Conservation (phyloP, 768 basidiomycete species). For the Kwoniella dendrophila region DNA sequence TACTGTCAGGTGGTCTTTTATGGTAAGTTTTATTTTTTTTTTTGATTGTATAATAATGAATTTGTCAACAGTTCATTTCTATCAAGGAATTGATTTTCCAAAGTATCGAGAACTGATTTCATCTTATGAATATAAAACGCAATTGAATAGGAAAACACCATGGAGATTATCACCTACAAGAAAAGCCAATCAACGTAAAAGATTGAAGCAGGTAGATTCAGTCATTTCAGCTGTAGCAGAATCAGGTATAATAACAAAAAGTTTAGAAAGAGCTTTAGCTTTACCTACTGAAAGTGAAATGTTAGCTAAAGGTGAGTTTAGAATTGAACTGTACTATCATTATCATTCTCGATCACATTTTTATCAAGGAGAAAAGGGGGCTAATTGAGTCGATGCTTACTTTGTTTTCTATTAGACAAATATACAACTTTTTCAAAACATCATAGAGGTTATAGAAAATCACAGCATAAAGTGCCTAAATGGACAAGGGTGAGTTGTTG, state of each 20-base stretch:
- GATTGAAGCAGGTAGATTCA: slow-evolving; percentile 88
- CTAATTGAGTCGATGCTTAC: neutral
- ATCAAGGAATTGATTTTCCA: neutral
- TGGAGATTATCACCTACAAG: slow-evolving; percentile 89
- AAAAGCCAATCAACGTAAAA: slow-evolving; percentile 84
- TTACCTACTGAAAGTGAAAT: slow-evolving; percentile 94
- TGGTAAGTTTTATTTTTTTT: neutral
- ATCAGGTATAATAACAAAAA: slow-evolving; percentile 68
- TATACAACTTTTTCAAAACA: slow-evolving; percentile 84
- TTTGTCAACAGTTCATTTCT: neutral
- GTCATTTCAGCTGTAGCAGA: slow-evolving; percentile 85
- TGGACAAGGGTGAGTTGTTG: slow-evolving; percentile 76
- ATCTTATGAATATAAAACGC: neutral
- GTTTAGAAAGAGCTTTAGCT: slow-evolving; percentile 70
- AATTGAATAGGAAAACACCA: slow-evolving; percentile 80
- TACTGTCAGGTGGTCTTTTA: slow-evolving; percentile 70
- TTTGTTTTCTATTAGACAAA: slow-evolving; percentile 65
- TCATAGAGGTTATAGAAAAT: slow-evolving; percentile 78
- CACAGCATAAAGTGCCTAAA: slow-evolving; percentile 96
- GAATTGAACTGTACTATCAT: neutral
- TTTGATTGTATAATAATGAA: neutral
- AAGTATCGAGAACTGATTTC: neutral
- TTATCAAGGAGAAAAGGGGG: neutral
- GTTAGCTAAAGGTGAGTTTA: slow-evolving; percentile 63
- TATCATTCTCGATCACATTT: too few species aligned